These are phyloP conservation scores for Xylaria telfairii DNA, from an alignment of 495 filamentous ascomycete species.

Conservation along the genomic window DNA sequence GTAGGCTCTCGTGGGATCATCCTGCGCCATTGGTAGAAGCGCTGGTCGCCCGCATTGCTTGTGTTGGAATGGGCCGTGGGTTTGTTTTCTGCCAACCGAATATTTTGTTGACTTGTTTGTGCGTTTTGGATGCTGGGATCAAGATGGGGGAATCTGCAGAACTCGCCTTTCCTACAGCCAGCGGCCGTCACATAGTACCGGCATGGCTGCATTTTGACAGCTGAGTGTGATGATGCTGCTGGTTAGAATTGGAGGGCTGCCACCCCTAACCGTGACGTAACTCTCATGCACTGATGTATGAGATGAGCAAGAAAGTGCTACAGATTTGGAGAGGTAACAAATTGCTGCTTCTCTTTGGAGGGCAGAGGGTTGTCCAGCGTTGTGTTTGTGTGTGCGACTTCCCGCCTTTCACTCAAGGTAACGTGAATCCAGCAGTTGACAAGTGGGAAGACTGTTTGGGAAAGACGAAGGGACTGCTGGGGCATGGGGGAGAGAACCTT, in stretches of 20 bases:
- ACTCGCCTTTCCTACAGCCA: slow-evolving; percentile 1
- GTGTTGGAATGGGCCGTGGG: background rate
- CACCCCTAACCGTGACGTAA: background rate
- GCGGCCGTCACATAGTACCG: background rate
- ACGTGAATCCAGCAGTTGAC: background rate
- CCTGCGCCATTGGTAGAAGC: background rate
- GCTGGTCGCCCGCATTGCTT: background rate
- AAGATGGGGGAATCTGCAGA: background rate
- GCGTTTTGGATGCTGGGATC: background rate
- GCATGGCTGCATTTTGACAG: background rate
- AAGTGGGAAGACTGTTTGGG: background rate
- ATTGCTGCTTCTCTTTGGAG: background rate
- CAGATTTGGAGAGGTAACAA: background rate
- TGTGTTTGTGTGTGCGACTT: background rate
- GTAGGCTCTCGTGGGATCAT: slow-evolving; percentile 1
- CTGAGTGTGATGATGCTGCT: background rate
- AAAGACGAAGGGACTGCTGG: background rate
- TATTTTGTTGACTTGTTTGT: background rate
- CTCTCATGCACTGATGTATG: background rate
- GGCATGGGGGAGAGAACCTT: background rate
- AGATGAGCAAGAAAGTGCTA: background rate
- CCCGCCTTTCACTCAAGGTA: background rate
- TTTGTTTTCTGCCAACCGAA: background rate
- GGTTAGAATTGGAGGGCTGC: background rate
- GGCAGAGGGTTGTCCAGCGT: background rate